Percentiles rank a stretch among this genome's conserved stretches.
Evolutionary conservation across 768 basidiomycete species (phyloP).

Genomic region (Tephrocybe rancida): DNA sequence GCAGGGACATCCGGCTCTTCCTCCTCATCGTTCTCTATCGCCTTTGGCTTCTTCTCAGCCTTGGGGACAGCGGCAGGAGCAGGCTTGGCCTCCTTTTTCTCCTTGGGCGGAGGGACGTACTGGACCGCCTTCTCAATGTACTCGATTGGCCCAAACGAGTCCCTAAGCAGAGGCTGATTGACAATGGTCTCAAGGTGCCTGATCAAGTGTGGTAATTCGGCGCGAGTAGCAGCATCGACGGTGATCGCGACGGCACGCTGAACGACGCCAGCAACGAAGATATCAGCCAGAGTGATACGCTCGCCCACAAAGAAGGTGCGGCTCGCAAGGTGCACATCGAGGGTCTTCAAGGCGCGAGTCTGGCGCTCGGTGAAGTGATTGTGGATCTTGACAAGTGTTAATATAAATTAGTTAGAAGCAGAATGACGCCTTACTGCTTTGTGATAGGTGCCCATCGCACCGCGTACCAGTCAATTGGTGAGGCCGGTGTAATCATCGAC

Average conservation of each 20-base stretch:
- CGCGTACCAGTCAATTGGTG: conserved; percentile 43
- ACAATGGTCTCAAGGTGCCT: conserved; percentile 86
- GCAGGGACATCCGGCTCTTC: conserved; percentile 68
- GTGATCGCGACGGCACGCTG: conserved; percentile 54
- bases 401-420: background rate
- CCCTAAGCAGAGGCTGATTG: conserved; percentile 79
- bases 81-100: conserved; percentile 66
- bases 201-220: conserved; percentile 71
- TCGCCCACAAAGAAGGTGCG: conserved; percentile 92
- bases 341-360: conserved; percentile 58
- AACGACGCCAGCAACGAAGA: conserved; percentile 65
- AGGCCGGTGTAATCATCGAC: conserved; percentile 40
- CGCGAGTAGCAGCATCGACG: conserved; percentile 67
- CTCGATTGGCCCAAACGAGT: conserved; percentile 58
- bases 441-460: conserved; percentile 64
- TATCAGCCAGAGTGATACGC: conserved; percentile 92
- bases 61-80: conserved; percentile 51
- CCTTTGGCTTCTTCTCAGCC: conserved; percentile 76
- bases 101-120: conserved; percentile 76
- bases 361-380: conserved; percentile 53
- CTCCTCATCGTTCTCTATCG: conserved; percentile 87
- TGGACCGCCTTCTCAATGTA: conserved; percentile 72
- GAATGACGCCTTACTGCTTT: conserved; percentile 61
- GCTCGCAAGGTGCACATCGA: conserved; percentile 72
- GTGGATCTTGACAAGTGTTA: conserved; percentile 50